phyloP scores from a whole-genome alignment of 768 basidiomycete species.

The Rhodotorula graminis region DNA sequence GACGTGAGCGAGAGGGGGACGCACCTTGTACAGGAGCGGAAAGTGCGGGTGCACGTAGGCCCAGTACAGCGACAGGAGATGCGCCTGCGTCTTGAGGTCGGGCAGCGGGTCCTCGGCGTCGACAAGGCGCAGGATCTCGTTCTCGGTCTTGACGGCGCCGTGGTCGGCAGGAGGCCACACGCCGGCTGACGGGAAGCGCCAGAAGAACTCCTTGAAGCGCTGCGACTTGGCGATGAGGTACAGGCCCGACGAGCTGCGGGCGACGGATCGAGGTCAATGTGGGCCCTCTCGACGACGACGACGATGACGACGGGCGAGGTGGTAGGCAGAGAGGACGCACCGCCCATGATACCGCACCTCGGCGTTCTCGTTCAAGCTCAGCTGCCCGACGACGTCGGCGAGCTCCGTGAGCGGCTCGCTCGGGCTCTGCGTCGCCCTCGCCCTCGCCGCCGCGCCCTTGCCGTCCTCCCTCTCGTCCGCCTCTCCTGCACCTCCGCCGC shows the following conservation, averaged over 20 bases:
- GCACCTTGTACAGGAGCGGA: conserved; percentile 55
- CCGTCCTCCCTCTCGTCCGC: neutral
- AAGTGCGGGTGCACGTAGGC: conserved; percentile 72
- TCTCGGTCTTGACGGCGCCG: conserved; percentile 39
- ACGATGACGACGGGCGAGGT: no score
- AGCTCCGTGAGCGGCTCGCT: conserved; percentile 47
- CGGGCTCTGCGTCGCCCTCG: conserved; percentile 42
- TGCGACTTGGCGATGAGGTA: conserved; percentile 41
- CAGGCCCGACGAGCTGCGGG: conserved; percentile 50
- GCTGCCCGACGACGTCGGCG: conserved; percentile 71
- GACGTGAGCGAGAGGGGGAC: neutral
- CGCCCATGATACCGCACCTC: conserved; percentile 76
- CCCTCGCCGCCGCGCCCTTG: neutral
- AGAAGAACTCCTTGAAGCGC: conserved; percentile 42
- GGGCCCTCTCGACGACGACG: conserved; percentile 48
- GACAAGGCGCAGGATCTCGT: conserved; percentile 43
- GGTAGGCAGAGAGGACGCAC: conserved; percentile 4
- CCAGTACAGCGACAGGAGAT: conserved; percentile 71
- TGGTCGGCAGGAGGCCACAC: conserved; percentile 70
- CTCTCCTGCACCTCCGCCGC: no score
- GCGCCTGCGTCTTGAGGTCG: conserved; percentile 58
- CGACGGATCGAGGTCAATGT: conserved; percentile 58
- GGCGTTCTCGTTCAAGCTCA: conserved; percentile 79
- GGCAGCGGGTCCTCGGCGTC: conserved; percentile 56
- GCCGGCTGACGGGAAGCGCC: conserved; percentile 73